phyloP scores from a whole-genome alignment of 805 yeast genomes.

The Wickerhamiella lipophila region DNA sequence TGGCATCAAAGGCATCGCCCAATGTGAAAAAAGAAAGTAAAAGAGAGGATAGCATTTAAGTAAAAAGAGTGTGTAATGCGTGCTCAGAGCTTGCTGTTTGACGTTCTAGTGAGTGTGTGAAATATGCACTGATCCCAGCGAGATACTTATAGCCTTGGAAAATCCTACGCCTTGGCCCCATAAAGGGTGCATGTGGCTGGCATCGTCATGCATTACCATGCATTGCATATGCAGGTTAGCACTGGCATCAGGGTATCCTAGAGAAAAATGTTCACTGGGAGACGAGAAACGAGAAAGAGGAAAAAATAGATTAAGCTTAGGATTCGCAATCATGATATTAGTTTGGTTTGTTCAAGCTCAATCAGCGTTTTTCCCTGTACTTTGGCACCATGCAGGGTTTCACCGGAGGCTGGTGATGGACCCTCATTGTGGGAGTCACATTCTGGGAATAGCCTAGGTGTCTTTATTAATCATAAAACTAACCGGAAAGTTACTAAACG shows the following conservation, averaged over 20 bases:
- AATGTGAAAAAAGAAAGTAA: conserved; percentile 8
- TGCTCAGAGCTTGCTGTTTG: background rate
- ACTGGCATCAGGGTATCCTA: background rate
- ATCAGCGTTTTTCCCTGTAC: too few relatives aligned
- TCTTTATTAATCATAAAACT: background rate
- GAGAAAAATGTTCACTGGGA: too few relatives aligned
- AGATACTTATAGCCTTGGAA: background rate
- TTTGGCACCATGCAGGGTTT: background rate
- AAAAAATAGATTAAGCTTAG: too few relatives aligned
- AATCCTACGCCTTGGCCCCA: background rate
- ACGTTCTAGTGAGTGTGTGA: background rate
- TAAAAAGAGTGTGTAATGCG: background rate
- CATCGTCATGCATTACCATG: background rate
- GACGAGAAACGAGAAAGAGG: too few relatives aligned
- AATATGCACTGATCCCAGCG: background rate
- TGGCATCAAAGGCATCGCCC: conserved; percentile 12
- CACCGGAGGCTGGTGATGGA: background rate
- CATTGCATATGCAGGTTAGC: background rate
- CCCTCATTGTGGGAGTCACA: background rate
- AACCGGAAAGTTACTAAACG: background rate
- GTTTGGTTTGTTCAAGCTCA: too few relatives aligned
- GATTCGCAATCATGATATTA: too few relatives aligned
- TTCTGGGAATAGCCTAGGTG: background rate
- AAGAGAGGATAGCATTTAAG: conserved; percentile 6
- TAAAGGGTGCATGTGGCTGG: conserved; percentile 1